Base-by-base conservation (phyloP, 768 basidiomycete genomes). In the Tephrocybe sp. region DNA sequence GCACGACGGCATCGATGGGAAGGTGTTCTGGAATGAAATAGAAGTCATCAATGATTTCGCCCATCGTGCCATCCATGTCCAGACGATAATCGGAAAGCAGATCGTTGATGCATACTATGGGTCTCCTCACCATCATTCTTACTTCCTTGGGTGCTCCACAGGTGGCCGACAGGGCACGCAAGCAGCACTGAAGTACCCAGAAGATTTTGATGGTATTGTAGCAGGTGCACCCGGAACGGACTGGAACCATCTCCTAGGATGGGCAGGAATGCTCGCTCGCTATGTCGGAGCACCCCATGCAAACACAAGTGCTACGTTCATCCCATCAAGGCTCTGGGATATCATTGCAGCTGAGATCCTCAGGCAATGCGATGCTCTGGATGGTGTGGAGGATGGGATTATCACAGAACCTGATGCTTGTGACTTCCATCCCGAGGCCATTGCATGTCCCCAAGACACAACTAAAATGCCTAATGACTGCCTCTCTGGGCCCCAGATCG, bases 141-240 rank as follows among this genome's bases (percentile, higher is more conserved):
- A 56, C 18, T 54, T 29, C 27, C 53, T 54, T 24, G 53, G 53
- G 3, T 54, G 53, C 42, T 54, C 53, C 3, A 56, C 50, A 2
- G 55, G 55, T 9, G 55, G 55, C 2, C 50, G 55, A 4, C 55
- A 56, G 29, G 55, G 55, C 5, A 49, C 45, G 13, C 50, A 56
- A 39, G 50, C 44, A 1, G 55, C 55, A 1, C 42, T 52, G 6
- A 52, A 42, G 29, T 56, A 49, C 41, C 55, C 55, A 2, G 55
- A 47, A 4, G 55, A 52, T 21, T 54, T 54, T n/a, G 53, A 54
- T 37, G 53, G 53, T 4, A 54, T 54, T 29, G 31, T 54, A 11
- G 53, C 55, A 4, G 55, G 55, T 6, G 24, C 42, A 1, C 43
- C 50, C 10, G 50, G 43, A 4, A 45, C 44, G 3, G 37, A 45